A percentile compares a stretch with the other conserved stretches of the same genome.
These are phyloP conservation scores for Sclerotinia nivalis DNA, from an alignment of 2,329 filamentous ascomycete genomes.

Conservation along the genomic window DNA sequence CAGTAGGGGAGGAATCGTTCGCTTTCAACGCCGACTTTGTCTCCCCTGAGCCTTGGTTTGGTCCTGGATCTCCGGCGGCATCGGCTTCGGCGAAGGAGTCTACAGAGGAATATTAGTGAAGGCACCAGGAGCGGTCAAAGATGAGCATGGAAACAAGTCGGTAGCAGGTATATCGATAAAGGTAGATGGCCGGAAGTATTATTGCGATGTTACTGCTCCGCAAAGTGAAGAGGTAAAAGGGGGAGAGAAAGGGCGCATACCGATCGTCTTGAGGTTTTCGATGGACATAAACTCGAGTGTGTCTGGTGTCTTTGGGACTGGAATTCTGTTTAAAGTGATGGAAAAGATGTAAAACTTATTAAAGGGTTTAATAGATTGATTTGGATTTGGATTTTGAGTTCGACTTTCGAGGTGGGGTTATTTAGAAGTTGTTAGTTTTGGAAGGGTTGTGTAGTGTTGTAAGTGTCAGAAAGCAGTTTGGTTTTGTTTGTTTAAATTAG, in stretches of 20 bases:
- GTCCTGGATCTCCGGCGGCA: conserved; percentile 25
- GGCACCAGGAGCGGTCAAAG: background rate
- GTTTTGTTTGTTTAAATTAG: conserved; percentile 6
- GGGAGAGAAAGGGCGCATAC: conserved; percentile 52
- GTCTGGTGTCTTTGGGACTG: conserved; percentile 47
- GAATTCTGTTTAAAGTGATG: conserved; percentile 20
- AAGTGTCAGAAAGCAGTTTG: background rate
- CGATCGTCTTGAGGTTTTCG: conserved; percentile 97
- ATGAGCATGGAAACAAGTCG: background rate
- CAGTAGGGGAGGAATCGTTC: conserved; percentile 13
- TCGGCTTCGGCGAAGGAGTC: conserved; percentile 26
- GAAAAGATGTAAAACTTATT: conserved; percentile 7
- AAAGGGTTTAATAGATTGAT: conserved; percentile 26
- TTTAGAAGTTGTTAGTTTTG: conserved; percentile 23
- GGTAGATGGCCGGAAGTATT: background rate
- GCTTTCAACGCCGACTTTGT: conserved; percentile 14
- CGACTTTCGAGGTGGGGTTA: conserved; percentile 32
- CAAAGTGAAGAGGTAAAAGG: background rate
- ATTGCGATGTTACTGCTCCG: background rate
- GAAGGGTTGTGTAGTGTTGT: conserved; percentile 10
- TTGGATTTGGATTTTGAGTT: conserved; percentile 25
- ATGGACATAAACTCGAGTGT: conserved; percentile 95
- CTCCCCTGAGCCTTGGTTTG: conserved; percentile 22
- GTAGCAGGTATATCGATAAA: background rate
- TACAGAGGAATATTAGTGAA: conserved; percentile 17